phyloP scores from a whole-genome alignment of 108 stramenopile genomes.

The Nitzschia putrida region DNA sequence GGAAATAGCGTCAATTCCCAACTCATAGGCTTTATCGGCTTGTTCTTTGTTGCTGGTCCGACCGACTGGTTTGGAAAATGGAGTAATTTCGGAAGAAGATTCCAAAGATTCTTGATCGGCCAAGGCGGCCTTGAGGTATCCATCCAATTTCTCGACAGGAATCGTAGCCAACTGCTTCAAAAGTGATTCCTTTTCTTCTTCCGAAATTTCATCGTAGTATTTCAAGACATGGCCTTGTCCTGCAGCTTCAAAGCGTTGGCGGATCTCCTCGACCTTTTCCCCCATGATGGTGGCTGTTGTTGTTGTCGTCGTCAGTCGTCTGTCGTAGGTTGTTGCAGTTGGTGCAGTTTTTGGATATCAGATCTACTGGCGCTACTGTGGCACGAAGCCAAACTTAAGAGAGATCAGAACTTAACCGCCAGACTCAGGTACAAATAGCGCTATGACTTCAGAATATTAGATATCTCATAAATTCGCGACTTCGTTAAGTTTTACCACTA shows the following conservation, averaged over 20 bases:
- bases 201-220: constrained; percentile 22
- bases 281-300: too few species aligned
- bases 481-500: too few species aligned
- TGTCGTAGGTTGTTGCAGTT: too few species aligned
- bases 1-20: constrained; percentile 65
- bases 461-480: too few species aligned
- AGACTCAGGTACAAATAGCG: too few species aligned
- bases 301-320: too few species aligned
- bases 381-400: too few species aligned
- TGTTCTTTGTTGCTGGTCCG: constrained; percentile 30
- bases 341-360: too few species aligned
- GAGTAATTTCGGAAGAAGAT: constrained; percentile 45
- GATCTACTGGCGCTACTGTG: too few species aligned
- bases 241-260: constrained; percentile 39
- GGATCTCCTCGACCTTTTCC: too few species aligned
- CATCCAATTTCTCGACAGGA: constrained; percentile 54
- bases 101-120: constrained; percentile 43
- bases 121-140: constrained; percentile 51
- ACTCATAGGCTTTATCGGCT: constrained; percentile 13
- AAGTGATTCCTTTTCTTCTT: constrained; percentile 29
- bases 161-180: constrained; percentile 50
- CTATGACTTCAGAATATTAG: too few species aligned
- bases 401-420: too few species aligned
- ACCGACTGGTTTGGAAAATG: constrained; percentile 55
- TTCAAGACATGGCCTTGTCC: constrained; percentile 59